A percentile compares a stretch with the other conserved stretches of the same genome.
Evolutionary conservation across 257 asterid species (phyloP).

Genomic region (Anisodus acutangulus): DNA sequence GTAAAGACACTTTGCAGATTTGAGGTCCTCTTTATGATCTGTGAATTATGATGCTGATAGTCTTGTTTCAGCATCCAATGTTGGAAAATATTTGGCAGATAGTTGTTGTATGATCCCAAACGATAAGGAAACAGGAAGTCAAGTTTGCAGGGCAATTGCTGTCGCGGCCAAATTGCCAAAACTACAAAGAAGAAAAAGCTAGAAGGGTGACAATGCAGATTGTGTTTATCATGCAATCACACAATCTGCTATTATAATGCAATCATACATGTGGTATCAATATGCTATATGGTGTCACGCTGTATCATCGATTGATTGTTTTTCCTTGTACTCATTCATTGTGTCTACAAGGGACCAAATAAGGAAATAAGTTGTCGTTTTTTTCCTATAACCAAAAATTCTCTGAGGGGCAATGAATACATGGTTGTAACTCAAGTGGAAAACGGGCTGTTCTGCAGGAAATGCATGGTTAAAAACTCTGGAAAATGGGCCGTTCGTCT

Average conservation of each 20-base stretch:
- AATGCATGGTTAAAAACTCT: no score
- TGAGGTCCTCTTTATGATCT: background rate
- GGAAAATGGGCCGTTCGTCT: no score
- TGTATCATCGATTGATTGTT: no score
- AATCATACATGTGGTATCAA: background rate
- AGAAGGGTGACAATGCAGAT: background rate
- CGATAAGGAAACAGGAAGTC: slow-evolving; percentile 13
- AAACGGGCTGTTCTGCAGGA: no score
- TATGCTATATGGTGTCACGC: background rate
- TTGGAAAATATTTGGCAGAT: background rate
- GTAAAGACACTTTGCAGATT: background rate
- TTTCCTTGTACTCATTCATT: no score
- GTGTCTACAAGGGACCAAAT: no score
- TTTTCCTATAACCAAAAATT: no score
- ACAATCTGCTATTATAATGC: background rate
- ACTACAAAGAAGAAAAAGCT: slow-evolving; percentile 19
- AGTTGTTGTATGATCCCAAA: slow-evolving; percentile 20
- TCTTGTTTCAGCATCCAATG: slow-evolving; percentile 25
- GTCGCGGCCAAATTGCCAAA: background rate
- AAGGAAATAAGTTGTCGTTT: no score
- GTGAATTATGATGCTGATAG: slow-evolving; percentile 11
- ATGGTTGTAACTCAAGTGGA: no score
- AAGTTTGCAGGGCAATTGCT: slow-evolving; percentile 20
- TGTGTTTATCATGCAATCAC: background rate
- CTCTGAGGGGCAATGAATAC: no score